Conservation (phyloP, 2,329 filamentous ascomycete species). For the Alternaria gansuensis region DNA sequence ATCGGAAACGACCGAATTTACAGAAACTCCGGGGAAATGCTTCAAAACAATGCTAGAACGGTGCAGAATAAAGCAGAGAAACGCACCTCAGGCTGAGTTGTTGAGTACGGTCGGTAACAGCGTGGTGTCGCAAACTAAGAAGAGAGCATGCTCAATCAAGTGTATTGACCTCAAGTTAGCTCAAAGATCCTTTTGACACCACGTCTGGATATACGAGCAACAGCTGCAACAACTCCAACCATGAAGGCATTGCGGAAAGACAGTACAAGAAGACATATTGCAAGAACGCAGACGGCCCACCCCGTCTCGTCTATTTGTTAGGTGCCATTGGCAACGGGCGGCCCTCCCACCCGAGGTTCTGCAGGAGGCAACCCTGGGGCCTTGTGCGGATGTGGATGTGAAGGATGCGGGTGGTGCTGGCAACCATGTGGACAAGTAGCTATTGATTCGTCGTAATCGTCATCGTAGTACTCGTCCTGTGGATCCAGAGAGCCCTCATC, state of each 20-base stretch:
- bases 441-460: constrained; percentile 49
- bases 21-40: constrained; percentile 18
- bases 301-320: constrained; percentile 52
- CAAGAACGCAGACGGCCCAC: constrained; percentile 54
- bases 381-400: constrained; percentile 37
- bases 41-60: constrained; percentile 19
- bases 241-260: constrained; percentile 42
- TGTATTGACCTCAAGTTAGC: constrained; percentile 11
- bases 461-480: constrained; percentile 51
- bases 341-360: constrained; percentile 35
- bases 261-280: constrained; percentile 42
- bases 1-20: constrained; percentile 17
- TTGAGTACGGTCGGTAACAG: background rate
- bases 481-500: constrained; percentile 46
- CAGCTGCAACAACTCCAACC: constrained; percentile 20
- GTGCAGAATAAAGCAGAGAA: constrained; percentile 5
- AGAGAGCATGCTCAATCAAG: background rate
- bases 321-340: constrained; percentile 40
- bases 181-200: constrained; percentile 17
- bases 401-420: constrained; percentile 41
- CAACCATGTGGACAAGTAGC: constrained; percentile 46
- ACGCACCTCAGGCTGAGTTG: background rate
- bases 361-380: constrained; percentile 36
- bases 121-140: background rate
- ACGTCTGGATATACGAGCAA: constrained; percentile 17